phyloP scores from a whole-genome alignment of 2,329 filamentous ascomycete species.

The Fusarium neocosmosporiellum region DNA sequence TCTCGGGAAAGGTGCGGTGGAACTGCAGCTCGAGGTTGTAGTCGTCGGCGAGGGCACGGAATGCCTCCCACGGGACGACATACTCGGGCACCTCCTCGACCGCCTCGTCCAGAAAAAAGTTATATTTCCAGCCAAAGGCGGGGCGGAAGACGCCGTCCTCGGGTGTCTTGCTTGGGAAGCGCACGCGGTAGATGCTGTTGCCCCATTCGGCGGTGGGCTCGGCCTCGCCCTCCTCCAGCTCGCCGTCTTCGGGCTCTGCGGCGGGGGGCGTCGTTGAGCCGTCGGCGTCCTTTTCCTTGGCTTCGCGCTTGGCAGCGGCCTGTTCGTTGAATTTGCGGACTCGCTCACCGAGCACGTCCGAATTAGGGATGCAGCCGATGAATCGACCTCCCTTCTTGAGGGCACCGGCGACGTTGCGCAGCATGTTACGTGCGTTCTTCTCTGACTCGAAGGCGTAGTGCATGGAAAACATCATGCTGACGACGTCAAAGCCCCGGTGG shows the following conservation, averaged over 20 bases:
- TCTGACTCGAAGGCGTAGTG: constrained; percentile 98
- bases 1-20: constrained; percentile 87
- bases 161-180: constrained; percentile 85
- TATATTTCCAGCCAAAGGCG: constrained; percentile 98
- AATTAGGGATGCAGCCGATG: constrained; percentile 96
- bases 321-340: constrained; percentile 81
- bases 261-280: constrained; percentile 40
- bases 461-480: constrained; percentile 99
- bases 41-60: constrained; percentile 93
- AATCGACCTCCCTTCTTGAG: constrained; percentile 95
- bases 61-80: constrained; percentile 97
- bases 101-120: constrained; percentile 93
- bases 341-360: constrained; percentile 83
- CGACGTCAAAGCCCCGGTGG: constrained; percentile 90
- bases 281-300: constrained; percentile 35
- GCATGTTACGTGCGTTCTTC: constrained; percentile 88
- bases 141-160: constrained; percentile 92
- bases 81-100: constrained; percentile 98
- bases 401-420: constrained; percentile 89
- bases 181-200: constrained; percentile 91
- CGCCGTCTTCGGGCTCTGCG: constrained; percentile 54
- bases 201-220: constrained; percentile 84
- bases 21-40: constrained; percentile 97
- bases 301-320: constrained; percentile 49
- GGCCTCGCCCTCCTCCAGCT: constrained; percentile 70